Base-by-base conservation (phyloP, 495 filamentous ascomycete genomes). In the Chaetomidium leptoderma region DNA sequence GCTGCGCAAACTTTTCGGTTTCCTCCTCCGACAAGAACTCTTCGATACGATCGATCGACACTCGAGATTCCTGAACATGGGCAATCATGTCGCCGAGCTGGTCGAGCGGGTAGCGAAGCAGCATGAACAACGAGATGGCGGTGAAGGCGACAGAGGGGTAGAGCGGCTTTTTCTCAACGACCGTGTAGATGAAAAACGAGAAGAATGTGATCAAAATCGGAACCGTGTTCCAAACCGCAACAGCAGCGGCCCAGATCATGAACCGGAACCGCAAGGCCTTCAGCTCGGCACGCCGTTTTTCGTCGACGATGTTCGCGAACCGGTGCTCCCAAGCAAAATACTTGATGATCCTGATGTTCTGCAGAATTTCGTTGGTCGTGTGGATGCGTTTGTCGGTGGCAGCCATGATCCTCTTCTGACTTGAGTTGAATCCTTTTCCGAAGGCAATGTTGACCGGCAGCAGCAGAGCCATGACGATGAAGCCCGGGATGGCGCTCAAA, bases 1-100 rank as follows among this genome's bases (percentile, higher is more conserved):
- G 79, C 65, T 97, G 95, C n/a, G 79, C 77, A 64, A 96, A 97
- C 70, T 99, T 99, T 57, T 93, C 90, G 0, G 93, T 97, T 72
- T 99, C 95, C 24, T 95, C 89, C 67, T 99, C 95, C 53, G 83
- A 86, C 51, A 99, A 71, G 68, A 96, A 99, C 60, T 96, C 88
- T 65, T 99, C 93, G 19, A 99, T 90, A 73, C 95, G 91, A 66
- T 95, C 92, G 44, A 99, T 82, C 1, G 95, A 97, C 30, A 99
- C 95, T 75, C 95, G 93, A 10, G 91, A 90, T 73, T 99, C 95
- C 74, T 96, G 91, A 8, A 99, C 92, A 68, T 96, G 95, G 35
- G 95, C 95, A 66, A 99, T 84, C 95, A 99, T 99, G 68, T 99
- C 95, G 44, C 95, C 95, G 5, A 99, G 79, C 67, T 97, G 95